phyloP scores from a whole-genome alignment of 1,284 basidiomycete genomes.

The Acaromyces ingoldii region DNA sequence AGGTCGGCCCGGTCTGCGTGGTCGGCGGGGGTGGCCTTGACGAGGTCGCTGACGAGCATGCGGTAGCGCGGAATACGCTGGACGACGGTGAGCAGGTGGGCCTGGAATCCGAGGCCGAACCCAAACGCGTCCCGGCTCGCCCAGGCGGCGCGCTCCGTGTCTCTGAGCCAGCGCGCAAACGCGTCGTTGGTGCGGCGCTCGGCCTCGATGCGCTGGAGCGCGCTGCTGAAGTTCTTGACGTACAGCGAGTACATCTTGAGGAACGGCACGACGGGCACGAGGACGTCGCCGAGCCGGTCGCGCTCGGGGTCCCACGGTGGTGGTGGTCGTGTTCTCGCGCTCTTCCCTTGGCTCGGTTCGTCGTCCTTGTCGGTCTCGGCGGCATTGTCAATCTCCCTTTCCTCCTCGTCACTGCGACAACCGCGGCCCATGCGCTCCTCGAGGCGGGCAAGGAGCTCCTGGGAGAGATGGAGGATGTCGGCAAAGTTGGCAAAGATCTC shows the following conservation, averaged over 20 bases:
- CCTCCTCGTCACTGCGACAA: too few relatives aligned
- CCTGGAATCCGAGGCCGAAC: conserved; percentile 45
- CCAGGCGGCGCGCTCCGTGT: conserved; percentile 29
- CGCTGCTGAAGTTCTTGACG: conserved; percentile 48
- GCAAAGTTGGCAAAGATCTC: conserved; percentile 82
- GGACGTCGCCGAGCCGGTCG: conserved; percentile 43
- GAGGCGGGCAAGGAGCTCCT: conserved; percentile 66
- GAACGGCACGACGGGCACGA: conserved; percentile 47
- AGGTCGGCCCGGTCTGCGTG: conserved; percentile 37
- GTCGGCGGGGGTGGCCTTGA: conserved; percentile 34
- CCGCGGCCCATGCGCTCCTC: conserved; percentile 41
- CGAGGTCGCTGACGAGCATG: conserved; percentile 40
- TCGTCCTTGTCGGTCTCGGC: not conserved
- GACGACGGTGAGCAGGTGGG: conserved; percentile 46
- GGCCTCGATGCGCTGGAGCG: conserved; percentile 41
- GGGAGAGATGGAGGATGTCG: conserved; percentile 83
- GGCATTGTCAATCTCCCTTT: too few relatives aligned
- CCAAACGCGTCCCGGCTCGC: conserved; percentile 18
- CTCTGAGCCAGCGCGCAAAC: conserved; percentile 39
- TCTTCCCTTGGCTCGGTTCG: too few relatives aligned
- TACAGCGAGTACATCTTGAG: conserved; percentile 50
- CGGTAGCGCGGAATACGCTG: conserved; percentile 50
- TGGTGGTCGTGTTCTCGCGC: too few relatives aligned
- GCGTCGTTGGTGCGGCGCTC: conserved; percentile 39
- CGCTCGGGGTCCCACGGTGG: conserved; percentile 30